Conservation (phyloP, 2,329 filamentous ascomycete genomes). For the Thermothelomyces thermophilus region DNA sequence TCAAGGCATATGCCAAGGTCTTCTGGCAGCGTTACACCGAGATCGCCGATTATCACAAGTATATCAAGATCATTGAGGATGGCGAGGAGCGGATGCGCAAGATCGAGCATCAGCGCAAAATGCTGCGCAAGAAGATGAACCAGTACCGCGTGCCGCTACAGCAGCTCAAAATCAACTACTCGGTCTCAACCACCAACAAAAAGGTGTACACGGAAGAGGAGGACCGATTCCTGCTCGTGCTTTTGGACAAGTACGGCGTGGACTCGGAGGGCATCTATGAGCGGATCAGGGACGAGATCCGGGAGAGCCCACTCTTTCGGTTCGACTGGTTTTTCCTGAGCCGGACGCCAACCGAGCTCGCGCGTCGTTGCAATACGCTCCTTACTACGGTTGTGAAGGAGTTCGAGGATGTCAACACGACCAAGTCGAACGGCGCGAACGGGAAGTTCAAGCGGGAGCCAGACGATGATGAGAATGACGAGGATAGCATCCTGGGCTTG, state of each 20-base stretch:
- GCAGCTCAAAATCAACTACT: constrained; percentile 98
- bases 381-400: constrained; percentile 92
- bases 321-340: constrained; percentile 99
- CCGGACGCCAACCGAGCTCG: constrained; percentile 85
- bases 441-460: constrained; percentile 67
- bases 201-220: constrained; percentile 99
- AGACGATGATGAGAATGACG: constrained; percentile 78
- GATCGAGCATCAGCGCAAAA: constrained; percentile 85
- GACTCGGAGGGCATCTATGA: constrained; percentile 89
- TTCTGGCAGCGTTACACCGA: constrained; percentile 96
- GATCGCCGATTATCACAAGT: constrained; percentile 82
- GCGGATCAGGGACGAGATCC: constrained; percentile 92
- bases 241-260: constrained; percentile 86
- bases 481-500: constrained; percentile 71
- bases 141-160: constrained; percentile 97
- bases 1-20: constrained; percentile 85
- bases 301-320: constrained; percentile 87
- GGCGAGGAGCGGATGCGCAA: constrained; percentile 86
- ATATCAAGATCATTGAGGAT: constrained; percentile 81
- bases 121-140: constrained; percentile 90
- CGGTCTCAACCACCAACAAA: constrained; percentile 98
- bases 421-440: constrained; percentile 45
- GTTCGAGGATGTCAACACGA: constrained; percentile 64
- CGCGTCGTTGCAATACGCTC: constrained; percentile 85
- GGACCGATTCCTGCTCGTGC: constrained; percentile 88